Evolutionary conservation across 1,139 yeast species (phyloP).

Genomic region (Yamadazyma atmosphaerica): DNA sequence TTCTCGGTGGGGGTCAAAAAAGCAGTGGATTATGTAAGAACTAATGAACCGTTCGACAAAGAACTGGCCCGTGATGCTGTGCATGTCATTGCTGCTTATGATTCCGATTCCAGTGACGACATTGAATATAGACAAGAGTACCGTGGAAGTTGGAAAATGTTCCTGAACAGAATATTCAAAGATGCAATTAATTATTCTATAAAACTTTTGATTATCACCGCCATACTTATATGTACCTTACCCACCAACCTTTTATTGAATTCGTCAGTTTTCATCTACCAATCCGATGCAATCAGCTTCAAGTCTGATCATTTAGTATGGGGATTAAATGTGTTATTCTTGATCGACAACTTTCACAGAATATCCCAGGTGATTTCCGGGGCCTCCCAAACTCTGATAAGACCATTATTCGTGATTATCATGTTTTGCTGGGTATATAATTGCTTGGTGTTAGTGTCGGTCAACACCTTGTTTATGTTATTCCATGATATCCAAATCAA

Average conservation of each 20-base stretch:
- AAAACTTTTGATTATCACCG: slow-evolving; percentile 2
- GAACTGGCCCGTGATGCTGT: too few species aligned
- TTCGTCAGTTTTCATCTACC: slow-evolving; percentile 18
- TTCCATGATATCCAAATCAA: slow-evolving; percentile 26
- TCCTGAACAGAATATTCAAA: too few species aligned
- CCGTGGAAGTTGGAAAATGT: too few species aligned
- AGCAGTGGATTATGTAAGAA: neutral
- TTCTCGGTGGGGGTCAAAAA: neutral
- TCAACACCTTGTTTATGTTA: slow-evolving; percentile 17
- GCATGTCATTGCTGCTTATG: too few species aligned
- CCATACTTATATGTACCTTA: slow-evolving; percentile 11
- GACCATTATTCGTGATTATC: slow-evolving; percentile 10
- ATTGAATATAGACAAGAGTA: too few species aligned
- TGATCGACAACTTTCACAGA: neutral
- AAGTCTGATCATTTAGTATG: slow-evolving; percentile 26
- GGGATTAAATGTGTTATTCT: slow-evolving; percentile 19
- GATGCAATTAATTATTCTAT: neutral
- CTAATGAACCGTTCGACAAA: too few species aligned
- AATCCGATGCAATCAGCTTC: slow-evolving; percentile 12
- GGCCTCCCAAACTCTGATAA: too few species aligned
- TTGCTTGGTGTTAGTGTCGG: slow-evolving; percentile 18
- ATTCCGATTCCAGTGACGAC: too few species aligned
- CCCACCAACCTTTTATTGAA: slow-evolving; percentile 21
- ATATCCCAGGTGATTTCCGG: too few species aligned
- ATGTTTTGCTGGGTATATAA: slow-evolving; percentile 26